These are phyloP conservation scores for Torulaspora maleeae DNA, from an alignment of 805 yeast species.

Conservation along the genomic window DNA sequence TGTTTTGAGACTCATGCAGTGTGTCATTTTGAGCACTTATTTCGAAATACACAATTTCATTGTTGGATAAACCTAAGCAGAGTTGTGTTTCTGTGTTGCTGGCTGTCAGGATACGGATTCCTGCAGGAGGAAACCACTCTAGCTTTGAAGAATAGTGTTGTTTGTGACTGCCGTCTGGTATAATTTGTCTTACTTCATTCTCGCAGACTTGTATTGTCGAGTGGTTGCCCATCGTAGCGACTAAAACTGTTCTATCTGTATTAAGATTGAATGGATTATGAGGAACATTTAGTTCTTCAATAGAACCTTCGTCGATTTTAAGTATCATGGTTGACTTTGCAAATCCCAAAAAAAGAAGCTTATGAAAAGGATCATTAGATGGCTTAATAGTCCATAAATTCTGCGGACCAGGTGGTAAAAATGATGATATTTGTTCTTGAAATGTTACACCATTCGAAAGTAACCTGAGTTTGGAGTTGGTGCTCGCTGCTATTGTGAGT, in stretches of 20 bases:
- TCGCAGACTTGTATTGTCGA: conserved; percentile 71
- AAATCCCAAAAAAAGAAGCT: conserved; percentile 25
- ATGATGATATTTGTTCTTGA: conserved; percentile 64
- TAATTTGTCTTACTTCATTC: conserved; percentile 62
- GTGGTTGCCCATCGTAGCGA: conserved; percentile 58
- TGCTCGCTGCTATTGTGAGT: conserved; percentile 30
- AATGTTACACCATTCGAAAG: conserved; percentile 54
- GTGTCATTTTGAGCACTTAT: conserved; percentile 41
- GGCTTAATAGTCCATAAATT: conserved; percentile 61
- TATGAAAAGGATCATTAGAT: conserved; percentile 26
- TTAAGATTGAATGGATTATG: conserved; percentile 61
- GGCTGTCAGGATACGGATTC: conserved; percentile 56
- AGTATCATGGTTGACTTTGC: conserved; percentile 24
- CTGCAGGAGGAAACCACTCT: conserved; percentile 84
- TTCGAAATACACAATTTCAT: conserved; percentile 80
- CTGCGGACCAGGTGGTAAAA: conserved; percentile 62
- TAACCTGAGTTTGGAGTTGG: conserved; percentile 39
- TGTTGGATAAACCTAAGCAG: conserved; percentile 63
- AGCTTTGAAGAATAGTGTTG: conserved; percentile 33
- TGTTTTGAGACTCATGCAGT: conserved; percentile 64
- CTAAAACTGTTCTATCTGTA: conserved; percentile 57
- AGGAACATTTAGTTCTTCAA: conserved; percentile 61
- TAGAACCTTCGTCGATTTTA: conserved; percentile 42
- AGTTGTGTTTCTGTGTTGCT: conserved; percentile 65
- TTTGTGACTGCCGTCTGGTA: conserved; percentile 16